Percentiles rank a stretch among this genome's conserved stretches.
phyloP scores from a whole-genome alignment of 192 early-diverging fungal species.

The Coemansia sp. region DNA sequence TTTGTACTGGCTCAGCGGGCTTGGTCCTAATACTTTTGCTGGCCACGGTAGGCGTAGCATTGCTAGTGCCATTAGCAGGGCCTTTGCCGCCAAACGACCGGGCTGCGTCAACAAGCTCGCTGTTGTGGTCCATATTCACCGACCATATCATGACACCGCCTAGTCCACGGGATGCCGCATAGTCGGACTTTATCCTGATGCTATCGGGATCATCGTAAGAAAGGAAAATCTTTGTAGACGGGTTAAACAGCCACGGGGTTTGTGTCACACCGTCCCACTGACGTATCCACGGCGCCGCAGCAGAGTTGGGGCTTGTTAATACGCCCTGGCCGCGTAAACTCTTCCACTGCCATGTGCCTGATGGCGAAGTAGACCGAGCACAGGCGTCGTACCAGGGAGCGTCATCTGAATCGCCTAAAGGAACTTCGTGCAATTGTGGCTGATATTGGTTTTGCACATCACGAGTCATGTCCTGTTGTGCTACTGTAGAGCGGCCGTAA shows the following conservation, averaged over 20 bases:
- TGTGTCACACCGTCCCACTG: constrained; percentile 62
- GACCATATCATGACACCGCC: constrained; percentile 68
- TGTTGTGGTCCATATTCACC: constrained; percentile 53
- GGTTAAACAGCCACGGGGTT: constrained; percentile 77
- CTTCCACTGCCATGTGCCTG: constrained; percentile 68
- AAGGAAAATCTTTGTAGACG: constrained; percentile 60
- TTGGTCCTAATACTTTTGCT: not conserved
- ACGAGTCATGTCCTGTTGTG: constrained; percentile 39
- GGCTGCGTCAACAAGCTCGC: constrained; percentile 60
- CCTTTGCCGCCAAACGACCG: constrained; percentile 19
- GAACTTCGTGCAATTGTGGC: constrained; percentile 19
- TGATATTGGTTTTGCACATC: constrained; percentile 39
- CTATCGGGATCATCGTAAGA: constrained; percentile 72
- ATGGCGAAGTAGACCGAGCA: constrained; percentile 45
- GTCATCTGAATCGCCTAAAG: constrained; percentile 61
- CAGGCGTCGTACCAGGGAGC: constrained; percentile 62
- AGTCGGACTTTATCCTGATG: constrained; percentile 59
- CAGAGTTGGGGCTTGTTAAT: constrained; percentile 48
- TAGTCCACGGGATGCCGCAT: constrained; percentile 59
- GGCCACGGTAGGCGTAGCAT: not conserved
- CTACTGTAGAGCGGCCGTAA: constrained; percentile 61
- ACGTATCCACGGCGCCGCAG: constrained; percentile 64
- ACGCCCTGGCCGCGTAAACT: constrained; percentile 62
- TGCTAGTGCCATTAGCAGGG: not conserved
- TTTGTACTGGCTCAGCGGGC: not conserved